Evolutionary conservation across 441 rosid species (phyloP).

Genomic region (Croton setiger): DNA sequence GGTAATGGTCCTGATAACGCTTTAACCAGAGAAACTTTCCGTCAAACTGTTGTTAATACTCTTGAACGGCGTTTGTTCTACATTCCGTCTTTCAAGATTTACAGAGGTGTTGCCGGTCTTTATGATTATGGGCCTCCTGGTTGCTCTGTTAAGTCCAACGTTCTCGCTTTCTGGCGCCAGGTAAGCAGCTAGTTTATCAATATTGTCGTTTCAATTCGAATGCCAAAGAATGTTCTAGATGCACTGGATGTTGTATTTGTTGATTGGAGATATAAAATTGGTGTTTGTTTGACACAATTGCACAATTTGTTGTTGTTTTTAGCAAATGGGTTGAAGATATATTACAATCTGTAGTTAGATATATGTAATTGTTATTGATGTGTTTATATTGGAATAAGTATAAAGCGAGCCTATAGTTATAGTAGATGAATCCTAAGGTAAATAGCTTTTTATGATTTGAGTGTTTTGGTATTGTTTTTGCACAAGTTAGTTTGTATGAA

Average conservation of each 20-base stretch:
- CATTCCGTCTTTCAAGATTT: conserved; percentile 80
- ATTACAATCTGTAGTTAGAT: no score
- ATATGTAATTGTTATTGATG: no score
- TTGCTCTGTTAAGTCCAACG: conserved; percentile 69
- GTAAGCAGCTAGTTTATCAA: conserved; percentile 20
- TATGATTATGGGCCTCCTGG: conserved; percentile 91
- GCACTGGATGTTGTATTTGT: not conserved
- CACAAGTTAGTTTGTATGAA: not conserved
- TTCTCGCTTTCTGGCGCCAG: conserved; percentile 89
- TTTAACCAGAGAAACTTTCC: conserved; percentile 63
- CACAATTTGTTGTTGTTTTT: not conserved
- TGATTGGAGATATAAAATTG: not conserved
- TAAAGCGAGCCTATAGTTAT: no score
- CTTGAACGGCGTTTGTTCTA: conserved; percentile 76
- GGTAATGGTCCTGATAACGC: conserved; percentile 39
- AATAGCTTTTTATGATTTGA: not conserved
- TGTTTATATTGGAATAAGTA: no score
- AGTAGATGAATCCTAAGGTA: no score
- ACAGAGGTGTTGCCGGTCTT: conserved; percentile 83
- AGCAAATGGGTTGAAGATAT: no score
- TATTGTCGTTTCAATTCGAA: not conserved
- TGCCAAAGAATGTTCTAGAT: not conserved
- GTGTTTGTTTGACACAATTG: not conserved
- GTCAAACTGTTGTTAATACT: conserved; percentile 65
- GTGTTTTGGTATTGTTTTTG: not conserved